Percentiles rank a stretch among this genome's conserved stretches.
Evolutionary conservation across 129 eudicot species (phyloP).

Genomic region (Artemisia argyi): DNA sequence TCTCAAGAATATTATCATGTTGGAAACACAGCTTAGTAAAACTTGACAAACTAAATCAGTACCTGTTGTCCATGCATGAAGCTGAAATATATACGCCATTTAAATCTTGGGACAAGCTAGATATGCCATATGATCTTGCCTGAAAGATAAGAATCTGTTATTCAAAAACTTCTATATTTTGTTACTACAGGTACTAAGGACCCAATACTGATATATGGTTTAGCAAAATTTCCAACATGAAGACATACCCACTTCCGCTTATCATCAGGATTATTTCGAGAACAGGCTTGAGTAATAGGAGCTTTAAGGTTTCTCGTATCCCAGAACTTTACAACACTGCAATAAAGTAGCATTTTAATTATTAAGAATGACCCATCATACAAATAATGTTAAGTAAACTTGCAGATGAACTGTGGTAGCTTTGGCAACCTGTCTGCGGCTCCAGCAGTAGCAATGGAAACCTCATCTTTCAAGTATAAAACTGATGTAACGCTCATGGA

Average conservation of each 20-base stretch:
- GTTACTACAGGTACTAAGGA: background rate
- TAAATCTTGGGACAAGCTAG: conserved; percentile 89
- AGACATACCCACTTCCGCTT: conserved; percentile 32
- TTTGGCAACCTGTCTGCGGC: conserved; percentile 77
- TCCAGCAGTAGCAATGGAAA: conserved; percentile 91
- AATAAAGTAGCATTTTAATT: conserved; percentile 9
- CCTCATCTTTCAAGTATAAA: conserved; percentile 77
- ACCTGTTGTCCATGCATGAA: conserved; percentile 95
- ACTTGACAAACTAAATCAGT: conserved; percentile 1
- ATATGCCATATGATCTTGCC: conserved; percentile 80
- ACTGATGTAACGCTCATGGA: conserved; percentile 90
- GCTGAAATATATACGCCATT: conserved; percentile 79
- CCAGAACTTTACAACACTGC: conserved; percentile 85
- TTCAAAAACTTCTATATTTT: background rate
- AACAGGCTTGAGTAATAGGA: conserved; percentile 58
- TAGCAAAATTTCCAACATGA: background rate
- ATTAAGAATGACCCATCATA: background rate
- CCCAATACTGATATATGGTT: conserved; percentile 6
- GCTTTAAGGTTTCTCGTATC: conserved; percentile 66
- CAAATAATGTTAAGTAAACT: background rate
- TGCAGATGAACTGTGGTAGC: conserved; percentile 8
- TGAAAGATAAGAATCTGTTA: conserved; percentile 27
- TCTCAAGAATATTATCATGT: background rate
- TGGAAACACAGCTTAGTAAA: background rate
- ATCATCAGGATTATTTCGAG: conserved; percentile 29